Base-by-base conservation (phyloP, 768 basidiomycete species). In the Calocera viscosa region DNA sequence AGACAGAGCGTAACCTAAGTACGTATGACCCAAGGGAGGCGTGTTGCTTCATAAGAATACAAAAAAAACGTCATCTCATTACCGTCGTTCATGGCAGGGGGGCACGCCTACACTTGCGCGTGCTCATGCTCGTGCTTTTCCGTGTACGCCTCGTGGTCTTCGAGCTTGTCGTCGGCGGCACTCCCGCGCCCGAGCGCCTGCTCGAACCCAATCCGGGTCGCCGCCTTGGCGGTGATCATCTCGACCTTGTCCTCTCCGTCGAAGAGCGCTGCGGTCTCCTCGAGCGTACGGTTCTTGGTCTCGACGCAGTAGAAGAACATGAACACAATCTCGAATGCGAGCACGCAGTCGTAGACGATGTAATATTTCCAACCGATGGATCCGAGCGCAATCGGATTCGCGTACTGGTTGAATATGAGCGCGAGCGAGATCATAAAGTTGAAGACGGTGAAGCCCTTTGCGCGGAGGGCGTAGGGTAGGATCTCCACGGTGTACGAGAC, bases 221-320 rank as follows among this genome's bases (percentile, higher is more conserved):
- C 68, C 26, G 68, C 65, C 5, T 49, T 43, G 33, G 65, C 69
- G 64, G 66, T 41, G 63, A 70, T 10, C 53, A 68, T 49, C n/a
- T 68, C 71, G 28, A 81, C 73, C 26, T 79, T 83, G 0, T 83
- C 82, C 12, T 85, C 82, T 40, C 87, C 88, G 70, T 91, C 89
- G 79, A 91, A 91, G 65, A 91, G 74, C 38, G 82, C 86, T 10
- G 88, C 86, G n/a, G 89, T 90, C 78, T 91, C 89, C 74, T 91
- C 89, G 70, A 91, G 81, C 19, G 87, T 84, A 68, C 82, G 83
- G 33, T 70, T 68, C 67, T 72, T 70, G 67, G 88, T 89, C 80
- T 90, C 87, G 67, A 88, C 74, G 73, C 40, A 63, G 34, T 41
- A 67, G 28, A 67, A 26, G 22, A 22, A 67, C 63, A 67, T 47